Evolutionary conservation across 129 eudicot species (phyloP).

Genomic region (Daucus carota): DH1_v3.0 NC_030384.2:47628001-47628500

Average conservation of each 20-base stretch:
- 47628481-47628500: background rate
- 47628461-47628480: background rate
- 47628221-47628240: constrained; percentile 45
- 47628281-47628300: constrained; percentile 38
- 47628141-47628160: constrained; percentile 28
- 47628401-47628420: constrained; percentile 43
- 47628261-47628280: constrained; percentile 32
- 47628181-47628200: constrained; percentile 23
- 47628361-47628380: constrained; percentile 50
- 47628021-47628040: constrained; percentile 49
- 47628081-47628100: constrained; percentile 32
- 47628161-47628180: constrained; percentile 18
- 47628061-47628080: constrained; percentile 38
- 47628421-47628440: constrained; percentile 53
- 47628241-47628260: constrained; percentile 45
- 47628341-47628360: constrained; percentile 50
- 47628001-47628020: constrained; percentile 26
- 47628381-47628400: constrained; percentile 59
- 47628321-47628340: constrained; percentile 59
- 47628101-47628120: constrained; percentile 43
- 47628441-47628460: constrained; percentile 48
- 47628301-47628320: constrained; percentile 50
- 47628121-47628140: constrained; percentile 51
- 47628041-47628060: constrained; percentile 48
- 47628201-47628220: constrained; percentile 38